These are phyloP conservation scores for Hypomyces perniciosus DNA, from an alignment of 2,329 filamentous ascomycete species.

Conservation along the genomic window DNA sequence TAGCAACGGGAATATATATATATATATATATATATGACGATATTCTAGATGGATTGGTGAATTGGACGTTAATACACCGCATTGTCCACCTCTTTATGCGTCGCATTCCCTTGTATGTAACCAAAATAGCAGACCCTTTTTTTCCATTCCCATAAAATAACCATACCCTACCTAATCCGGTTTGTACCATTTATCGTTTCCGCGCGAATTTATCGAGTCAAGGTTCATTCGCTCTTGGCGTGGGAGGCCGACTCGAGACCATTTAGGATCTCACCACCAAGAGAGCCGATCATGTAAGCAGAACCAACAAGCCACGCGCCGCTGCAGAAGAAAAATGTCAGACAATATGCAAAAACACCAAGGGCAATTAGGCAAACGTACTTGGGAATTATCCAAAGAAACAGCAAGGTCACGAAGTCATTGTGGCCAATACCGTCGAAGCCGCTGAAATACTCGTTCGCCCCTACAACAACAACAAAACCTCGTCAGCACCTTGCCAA, in stretches of 20 bases:
- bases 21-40: slow-evolving; percentile 1
- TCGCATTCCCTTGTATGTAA: too few relatives aligned
- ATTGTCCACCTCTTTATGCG: too few relatives aligned
- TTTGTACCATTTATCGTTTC: background rate
- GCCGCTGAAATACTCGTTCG: slow-evolving; percentile 50
- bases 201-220: background rate
- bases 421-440: slow-evolving; percentile 56
- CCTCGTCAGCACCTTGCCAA: background rate
- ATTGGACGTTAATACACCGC: too few relatives aligned
- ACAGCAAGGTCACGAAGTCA: slow-evolving; percentile 34
- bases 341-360: background rate
- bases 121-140: background rate
- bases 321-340: slow-evolving; percentile 26
- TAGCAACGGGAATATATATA: background rate
- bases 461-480: slow-evolving; percentile 32
- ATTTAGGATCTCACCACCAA: slow-evolving; percentile 45
- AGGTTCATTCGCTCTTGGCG: slow-evolving; percentile 35
- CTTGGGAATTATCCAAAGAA: slow-evolving; percentile 56
- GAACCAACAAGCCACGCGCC: slow-evolving; percentile 51
- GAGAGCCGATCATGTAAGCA: slow-evolving; percentile 43
- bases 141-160: background rate
- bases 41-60: background rate
- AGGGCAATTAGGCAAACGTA: slow-evolving; percentile 27
- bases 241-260: slow-evolving; percentile 36
- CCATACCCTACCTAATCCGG: too few relatives aligned